Base-by-base conservation (phyloP, 148 eudicot species). In the Amaranthus palmeri region DNA sequence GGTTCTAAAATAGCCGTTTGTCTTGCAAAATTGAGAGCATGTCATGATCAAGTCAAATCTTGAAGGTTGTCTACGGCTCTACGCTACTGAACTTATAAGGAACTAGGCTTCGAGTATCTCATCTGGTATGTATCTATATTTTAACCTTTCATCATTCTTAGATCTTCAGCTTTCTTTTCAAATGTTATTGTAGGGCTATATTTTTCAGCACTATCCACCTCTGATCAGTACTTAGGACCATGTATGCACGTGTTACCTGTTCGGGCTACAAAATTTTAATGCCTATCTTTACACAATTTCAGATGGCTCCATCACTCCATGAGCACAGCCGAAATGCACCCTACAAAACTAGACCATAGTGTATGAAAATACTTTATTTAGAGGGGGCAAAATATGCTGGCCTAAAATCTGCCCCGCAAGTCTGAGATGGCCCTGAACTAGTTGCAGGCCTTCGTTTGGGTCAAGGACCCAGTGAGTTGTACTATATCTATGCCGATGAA, bases 1-100 rank as follows among this genome's bases (percentile, higher is more conserved):
- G 95, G 95, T 7, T 85, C 98, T 70, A 83, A 85, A 80, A 86
- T 89, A 69, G 91, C 93, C 60, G 84, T 86, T 68, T 78, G 77
- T 72, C 91, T 87, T 55, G 85, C 96, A 46, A 83, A 80, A 75
- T 66, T 91, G 54, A 80, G 72, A 67, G 71, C 74, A 67, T 59
- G 55, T 64, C 59, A 68, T 69, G 72, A 46, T n/a, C 56, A 54
- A 74, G 86, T 87, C 83, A 73, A 77, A 77, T 67, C 54, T 70
- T 69, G 74, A 54, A 8, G 3, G 54, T n/a, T 12, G 49, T 47
- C 62, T 62, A 53, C 45, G 41, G 13, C 50, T 47, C 62, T 62
- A 53, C 45, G 41, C 25, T 59, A 2, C 13, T 4, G 58, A 40
- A 17, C 40, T 17, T 56, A 46, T 59, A 5, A 8, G 68, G 52